phyloP scores from a whole-genome alignment of 2,329 filamentous ascomycete species.

The Monosporascus ibericus region DNA sequence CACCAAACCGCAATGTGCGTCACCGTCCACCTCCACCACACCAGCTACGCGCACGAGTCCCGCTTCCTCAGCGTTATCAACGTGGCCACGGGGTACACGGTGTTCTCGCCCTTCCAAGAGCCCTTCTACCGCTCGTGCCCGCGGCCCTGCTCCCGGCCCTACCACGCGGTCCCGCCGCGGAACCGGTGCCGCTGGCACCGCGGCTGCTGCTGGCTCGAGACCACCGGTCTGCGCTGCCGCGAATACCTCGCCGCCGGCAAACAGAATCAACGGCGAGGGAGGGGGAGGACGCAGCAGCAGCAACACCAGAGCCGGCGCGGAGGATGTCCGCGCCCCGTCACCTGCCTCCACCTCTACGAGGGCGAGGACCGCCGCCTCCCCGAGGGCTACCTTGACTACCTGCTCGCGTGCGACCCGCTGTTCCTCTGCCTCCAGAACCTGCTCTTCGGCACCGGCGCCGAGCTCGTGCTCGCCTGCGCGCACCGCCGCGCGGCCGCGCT shows the following conservation, averaged over 20 bases:
- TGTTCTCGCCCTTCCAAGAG: constrained; percentile 13
- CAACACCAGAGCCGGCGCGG: too few species aligned
- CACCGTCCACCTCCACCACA: constrained; percentile 10
- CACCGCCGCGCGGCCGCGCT: too few species aligned
- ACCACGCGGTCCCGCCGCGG: neutral
- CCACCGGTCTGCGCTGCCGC: neutral
- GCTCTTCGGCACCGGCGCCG: constrained; percentile 12
- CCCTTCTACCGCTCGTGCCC: neutral
- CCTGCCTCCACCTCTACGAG: constrained; percentile 12
- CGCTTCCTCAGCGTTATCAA: constrained; percentile 10
- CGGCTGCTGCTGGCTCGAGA: constrained; percentile 9
- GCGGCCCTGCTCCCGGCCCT: constrained; percentile 3
- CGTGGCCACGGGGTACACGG: constrained; percentile 10
- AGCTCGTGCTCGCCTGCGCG: constrained; percentile 1
- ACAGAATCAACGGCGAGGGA: too few species aligned
- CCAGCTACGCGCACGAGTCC: constrained; percentile 10
- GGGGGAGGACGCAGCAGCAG: too few species aligned
- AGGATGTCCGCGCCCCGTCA: constrained; percentile 1
- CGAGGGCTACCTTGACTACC: constrained; percentile 3
- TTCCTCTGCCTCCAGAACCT: constrained; percentile 1
- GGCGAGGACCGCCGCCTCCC: neutral
- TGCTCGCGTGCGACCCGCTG: neutral
- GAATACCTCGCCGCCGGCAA: neutral
- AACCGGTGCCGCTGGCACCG: constrained; percentile 9
- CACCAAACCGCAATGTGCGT: constrained; percentile 8